Evolutionary conservation across 305 asterid genomes (phyloP), one percentile per base, ranked within the genome.

Genomic region (Nicotiana rustica): DNA sequence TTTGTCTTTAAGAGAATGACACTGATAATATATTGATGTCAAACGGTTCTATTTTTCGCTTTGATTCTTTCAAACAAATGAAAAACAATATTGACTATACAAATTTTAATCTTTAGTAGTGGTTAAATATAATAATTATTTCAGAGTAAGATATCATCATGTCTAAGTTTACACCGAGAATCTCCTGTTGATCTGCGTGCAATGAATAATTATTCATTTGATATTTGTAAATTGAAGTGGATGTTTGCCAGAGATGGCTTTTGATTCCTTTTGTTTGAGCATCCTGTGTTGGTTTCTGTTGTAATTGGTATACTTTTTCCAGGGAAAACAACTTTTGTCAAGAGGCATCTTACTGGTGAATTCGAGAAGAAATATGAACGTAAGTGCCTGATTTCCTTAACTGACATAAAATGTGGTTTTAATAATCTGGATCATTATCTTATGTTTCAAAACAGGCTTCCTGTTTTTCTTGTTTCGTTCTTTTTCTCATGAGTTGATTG

Each of bases 291-390:
- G 79, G 79, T 52, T 75, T 29, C 64, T 75, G 65, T 25, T 52
- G 64, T 52, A 14, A 75, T 14, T 79, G 31, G 35, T 17, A 17
- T 57, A 1, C 3, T 5, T 15, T 25, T 15, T 88, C 12, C 91
- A 93, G 98, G 98, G 3, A 94, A 92, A 80, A 94, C 97, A 10
- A 92, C 98, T 7, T 94, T 94, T 82, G 98, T 94, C 83, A 94
- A 92, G 82, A 90, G 98, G 86, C 98, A 92, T 86, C 89, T 94
- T 25, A 94, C 97, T 10, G 98, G 98, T 78, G 98, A 94, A 93
- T 94, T 92, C 5, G 98, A 93, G 90, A 94, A 94, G 90, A 94
- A 92, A 90, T 94, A 94, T 81, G 98, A 94, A 83, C 97, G 97
- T 93, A 84, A 88, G 94, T 80, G 5, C 17, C 41, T 59, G 14